These are phyloP conservation scores for Talaromyces sp. DNA, from an alignment of 2,329 filamentous ascomycete genomes.

Conservation along the genomic window DNA sequence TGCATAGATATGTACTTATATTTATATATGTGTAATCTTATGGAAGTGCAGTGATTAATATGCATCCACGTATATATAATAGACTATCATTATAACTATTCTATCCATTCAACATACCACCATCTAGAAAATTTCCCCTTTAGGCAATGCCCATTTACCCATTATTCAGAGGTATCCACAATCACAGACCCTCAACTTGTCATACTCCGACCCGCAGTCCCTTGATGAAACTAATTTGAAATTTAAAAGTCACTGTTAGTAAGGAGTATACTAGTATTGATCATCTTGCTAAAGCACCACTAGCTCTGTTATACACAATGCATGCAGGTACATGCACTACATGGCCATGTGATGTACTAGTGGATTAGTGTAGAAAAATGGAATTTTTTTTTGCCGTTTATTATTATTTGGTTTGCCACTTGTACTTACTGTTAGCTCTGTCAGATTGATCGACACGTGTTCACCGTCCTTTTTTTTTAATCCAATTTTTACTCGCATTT, in stretches of 20 bases:
- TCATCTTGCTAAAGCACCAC: not conserved
- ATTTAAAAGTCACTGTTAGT: too few relatives aligned
- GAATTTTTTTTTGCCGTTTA: too few relatives aligned
- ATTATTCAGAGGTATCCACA: too few relatives aligned
- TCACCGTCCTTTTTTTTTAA: not conserved
- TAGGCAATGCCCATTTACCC: not conserved
- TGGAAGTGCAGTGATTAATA: too few relatives aligned
- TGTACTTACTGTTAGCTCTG: not conserved
- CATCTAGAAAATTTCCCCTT: not conserved
- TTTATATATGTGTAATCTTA: not conserved
- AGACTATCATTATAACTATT: not conserved
- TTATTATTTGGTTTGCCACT: not conserved
- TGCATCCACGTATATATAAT: too few relatives aligned
- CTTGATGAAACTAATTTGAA: too few relatives aligned
- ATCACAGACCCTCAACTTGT: too few relatives aligned
- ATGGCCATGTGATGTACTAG: not conserved
- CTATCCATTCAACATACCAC: not conserved
- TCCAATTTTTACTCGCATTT: not conserved
- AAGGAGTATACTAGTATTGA: too few relatives aligned
- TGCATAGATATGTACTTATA: not conserved
- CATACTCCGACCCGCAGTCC: too few relatives aligned
- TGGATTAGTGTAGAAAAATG: not conserved
- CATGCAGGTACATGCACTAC: not conserved
- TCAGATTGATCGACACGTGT: not conserved
- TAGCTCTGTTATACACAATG: not conserved